phyloP scores from a whole-genome alignment of 225 moss, liverwort and hornwort species.

The Physcomitrium patens region DNA sequence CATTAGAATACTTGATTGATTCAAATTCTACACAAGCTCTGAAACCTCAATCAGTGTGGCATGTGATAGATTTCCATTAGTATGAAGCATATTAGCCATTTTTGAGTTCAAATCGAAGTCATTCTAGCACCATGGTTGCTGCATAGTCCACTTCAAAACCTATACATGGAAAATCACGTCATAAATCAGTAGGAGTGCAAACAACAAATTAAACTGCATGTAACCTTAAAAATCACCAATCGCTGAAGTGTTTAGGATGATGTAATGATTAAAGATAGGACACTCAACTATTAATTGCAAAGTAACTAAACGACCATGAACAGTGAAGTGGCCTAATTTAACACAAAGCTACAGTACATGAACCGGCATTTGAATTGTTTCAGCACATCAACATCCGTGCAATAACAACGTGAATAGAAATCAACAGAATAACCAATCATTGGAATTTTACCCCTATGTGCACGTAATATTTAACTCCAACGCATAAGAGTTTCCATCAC shows the following conservation, averaged over 20 bases:
- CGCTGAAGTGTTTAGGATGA: not conserved
- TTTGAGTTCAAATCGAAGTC: slow-evolving; percentile 79
- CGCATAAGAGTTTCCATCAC: slow-evolving; percentile 73
- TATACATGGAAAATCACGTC: slow-evolving; percentile 40
- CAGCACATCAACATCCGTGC: no score
- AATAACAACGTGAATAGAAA: no score
- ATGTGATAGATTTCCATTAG: slow-evolving; percentile 73
- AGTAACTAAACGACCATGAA: slow-evolving; percentile 7
- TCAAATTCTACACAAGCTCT: no score
- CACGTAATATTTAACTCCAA: slow-evolving; percentile 67
- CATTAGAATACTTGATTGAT: no score
- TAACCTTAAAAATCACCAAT: not conserved
- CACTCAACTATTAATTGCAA: not conserved
- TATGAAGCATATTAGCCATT: slow-evolving; percentile 74
- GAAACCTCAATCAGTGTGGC: no score
- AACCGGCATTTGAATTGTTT: no score
- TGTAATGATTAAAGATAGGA: no score
- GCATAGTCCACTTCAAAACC: slow-evolving; percentile 97
- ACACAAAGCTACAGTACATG: no score
- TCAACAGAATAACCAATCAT: no score
- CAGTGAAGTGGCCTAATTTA: not conserved
- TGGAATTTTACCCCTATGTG: slow-evolving; percentile 76
- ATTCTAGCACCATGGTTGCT: slow-evolving; percentile 85
- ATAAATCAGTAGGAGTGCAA: slow-evolving; percentile 11
- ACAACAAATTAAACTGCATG: not conserved